These are phyloP conservation scores for Dorcoceras hygrometricum DNA, from an alignment of 257 asterid species.

Conservation along the genomic window DNA sequence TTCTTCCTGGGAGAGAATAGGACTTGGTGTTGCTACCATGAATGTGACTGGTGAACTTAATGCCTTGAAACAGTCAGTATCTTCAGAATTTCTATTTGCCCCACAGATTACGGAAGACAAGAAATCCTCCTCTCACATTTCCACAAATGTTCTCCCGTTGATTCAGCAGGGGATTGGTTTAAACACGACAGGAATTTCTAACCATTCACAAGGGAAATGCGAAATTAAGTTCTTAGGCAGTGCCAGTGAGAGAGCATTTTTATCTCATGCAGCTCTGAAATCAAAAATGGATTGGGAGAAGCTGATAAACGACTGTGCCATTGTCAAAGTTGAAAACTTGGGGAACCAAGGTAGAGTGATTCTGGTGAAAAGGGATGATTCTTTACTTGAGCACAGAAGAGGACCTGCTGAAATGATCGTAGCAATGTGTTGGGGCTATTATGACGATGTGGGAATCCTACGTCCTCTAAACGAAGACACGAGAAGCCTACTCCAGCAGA, in stretches of 20 bases:
- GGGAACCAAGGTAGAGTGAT: not conserved
- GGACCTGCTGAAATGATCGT: slow-evolving; percentile 5
- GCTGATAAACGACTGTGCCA: not conserved
- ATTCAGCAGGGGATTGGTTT: not conserved
- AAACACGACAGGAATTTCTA: slow-evolving; percentile 12
- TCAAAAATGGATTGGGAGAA: slow-evolving; percentile 4
- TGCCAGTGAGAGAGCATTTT: slow-evolving; percentile 3
- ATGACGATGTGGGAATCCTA: not conserved
- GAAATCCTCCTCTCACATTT: not conserved
- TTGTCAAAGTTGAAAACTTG: not conserved
- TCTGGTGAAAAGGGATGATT: not conserved
- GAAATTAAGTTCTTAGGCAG: not conserved
- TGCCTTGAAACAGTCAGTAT: not conserved
- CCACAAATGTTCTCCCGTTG: not conserved
- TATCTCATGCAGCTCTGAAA: not conserved
- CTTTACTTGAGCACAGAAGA: not conserved
- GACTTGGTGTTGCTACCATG: not conserved
- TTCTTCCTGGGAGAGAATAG: slow-evolving; percentile 1
- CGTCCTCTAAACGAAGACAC: not conserved
- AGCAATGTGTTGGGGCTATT: not conserved
- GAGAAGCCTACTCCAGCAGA: not conserved
- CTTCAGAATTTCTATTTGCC: slow-evolving; percentile 4
- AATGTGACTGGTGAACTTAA: not conserved
- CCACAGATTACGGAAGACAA: not conserved
- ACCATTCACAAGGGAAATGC: not conserved